These are phyloP conservation scores for Crithidia fasciculata DNA, from an alignment of 208 protist genomes.

Conservation along the genomic window DNA sequence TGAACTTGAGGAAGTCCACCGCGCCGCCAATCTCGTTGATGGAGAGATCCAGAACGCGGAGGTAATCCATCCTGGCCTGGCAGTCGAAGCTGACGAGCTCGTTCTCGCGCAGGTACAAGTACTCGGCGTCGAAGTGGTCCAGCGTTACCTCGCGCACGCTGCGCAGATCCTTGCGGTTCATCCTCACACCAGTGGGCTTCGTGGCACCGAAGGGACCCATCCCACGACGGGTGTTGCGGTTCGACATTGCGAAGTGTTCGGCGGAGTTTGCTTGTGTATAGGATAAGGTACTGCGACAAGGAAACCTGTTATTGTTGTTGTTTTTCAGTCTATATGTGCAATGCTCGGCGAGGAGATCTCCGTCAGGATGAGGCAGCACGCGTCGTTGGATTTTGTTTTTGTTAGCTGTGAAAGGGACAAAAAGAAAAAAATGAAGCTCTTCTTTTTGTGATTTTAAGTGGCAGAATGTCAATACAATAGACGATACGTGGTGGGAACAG, in stretches of 20 bases:
- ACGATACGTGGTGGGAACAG: no score
- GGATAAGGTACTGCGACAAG: no score
- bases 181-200: slow-evolving; percentile 71
- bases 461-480: no score
- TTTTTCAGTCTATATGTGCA: no score
- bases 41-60: slow-evolving; percentile 91
- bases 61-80: slow-evolving; percentile 79
- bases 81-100: slow-evolving; percentile 88
- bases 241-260: slow-evolving; percentile 13
- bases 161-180: slow-evolving; percentile 88
- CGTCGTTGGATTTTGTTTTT: no score
- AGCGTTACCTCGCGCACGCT: slow-evolving; percentile 78
- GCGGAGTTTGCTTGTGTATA: no score
- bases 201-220: slow-evolving; percentile 54
- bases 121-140: slow-evolving; percentile 85
- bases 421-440: no score
- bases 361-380: no score
- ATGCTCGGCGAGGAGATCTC: no score
- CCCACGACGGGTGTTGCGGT: slow-evolving; percentile 42
- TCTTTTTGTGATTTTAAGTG: no score
- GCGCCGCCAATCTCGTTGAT: slow-evolving; percentile 91
- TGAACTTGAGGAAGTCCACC: slow-evolving; percentile 84
- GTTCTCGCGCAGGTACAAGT: slow-evolving; percentile 93
- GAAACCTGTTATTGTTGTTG: no score
- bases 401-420: no score